Conservation (phyloP, 192 early-diverging fungal species). For the Rhizoclosmatium globosum region DNA sequence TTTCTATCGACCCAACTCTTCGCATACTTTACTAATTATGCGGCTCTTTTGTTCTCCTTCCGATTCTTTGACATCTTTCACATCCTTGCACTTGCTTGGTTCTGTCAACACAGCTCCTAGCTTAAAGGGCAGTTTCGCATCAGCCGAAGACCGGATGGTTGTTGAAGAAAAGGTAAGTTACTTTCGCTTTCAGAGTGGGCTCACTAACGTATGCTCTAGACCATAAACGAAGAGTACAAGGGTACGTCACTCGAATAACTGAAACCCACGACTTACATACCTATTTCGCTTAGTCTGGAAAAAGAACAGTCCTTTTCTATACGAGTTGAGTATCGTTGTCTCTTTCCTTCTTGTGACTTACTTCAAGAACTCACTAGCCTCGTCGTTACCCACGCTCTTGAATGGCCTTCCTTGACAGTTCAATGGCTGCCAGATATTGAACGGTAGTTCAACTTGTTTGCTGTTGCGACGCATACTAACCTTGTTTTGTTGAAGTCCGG, state of each 20-base stretch:
- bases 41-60: no score
- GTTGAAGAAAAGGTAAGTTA: constrained; percentile 38
- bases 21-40: no score
- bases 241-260: constrained; percentile 5
- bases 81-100: no score
- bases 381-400: constrained; percentile 96
- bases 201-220: constrained; percentile 11
- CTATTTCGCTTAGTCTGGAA: constrained; percentile 77
- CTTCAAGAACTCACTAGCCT: constrained; percentile 51
- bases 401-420: constrained; percentile 97
- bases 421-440: constrained; percentile 98
- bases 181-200: background rate
- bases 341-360: background rate
- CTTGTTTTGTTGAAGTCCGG: constrained; percentile 64
- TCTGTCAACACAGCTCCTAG: no score
- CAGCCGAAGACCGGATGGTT: constrained; percentile 35
- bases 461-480: background rate
- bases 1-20: no score
- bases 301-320: constrained; percentile 99
- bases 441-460: constrained; percentile 53
- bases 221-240: constrained; percentile 46
- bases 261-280: background rate
- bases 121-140: background rate
- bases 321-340: constrained; percentile 67
- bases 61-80: no score